Conservation (phyloP, 2,329 filamentous ascomycete species). For the Fusarium phyllophilum region DNA sequence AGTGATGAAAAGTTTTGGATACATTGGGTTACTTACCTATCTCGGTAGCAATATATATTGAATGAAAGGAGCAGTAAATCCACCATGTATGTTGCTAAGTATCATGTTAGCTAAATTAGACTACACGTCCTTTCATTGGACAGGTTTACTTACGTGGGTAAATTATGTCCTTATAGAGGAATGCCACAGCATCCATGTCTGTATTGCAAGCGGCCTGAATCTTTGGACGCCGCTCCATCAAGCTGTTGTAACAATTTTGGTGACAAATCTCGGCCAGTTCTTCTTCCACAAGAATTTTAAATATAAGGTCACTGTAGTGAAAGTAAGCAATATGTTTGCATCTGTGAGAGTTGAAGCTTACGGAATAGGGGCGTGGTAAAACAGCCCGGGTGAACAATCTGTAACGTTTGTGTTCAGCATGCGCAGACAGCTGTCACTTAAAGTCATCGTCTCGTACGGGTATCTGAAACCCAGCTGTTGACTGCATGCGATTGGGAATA, state of each 20-base stretch:
- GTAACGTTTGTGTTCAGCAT: neutral
- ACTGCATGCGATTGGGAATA: neutral
- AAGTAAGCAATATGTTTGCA: neutral
- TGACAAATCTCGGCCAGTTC: neutral
- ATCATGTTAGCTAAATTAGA: no score
- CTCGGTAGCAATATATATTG: neutral
- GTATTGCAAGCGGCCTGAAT: neutral
- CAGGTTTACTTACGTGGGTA: neutral
- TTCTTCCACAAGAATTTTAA: neutral
- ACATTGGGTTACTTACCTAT: neutral
- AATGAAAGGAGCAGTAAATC: neutral
- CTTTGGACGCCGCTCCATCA: neutral
- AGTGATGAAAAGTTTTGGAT: neutral
- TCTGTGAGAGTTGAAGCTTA: neutral
- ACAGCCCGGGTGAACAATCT: neutral
- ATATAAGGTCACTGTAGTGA: neutral
- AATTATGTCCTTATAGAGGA: neutral
- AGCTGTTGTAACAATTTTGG: neutral
- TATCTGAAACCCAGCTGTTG: neutral
- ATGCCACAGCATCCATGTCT: neutral
- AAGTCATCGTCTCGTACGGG: neutral
- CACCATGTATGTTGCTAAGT: neutral
- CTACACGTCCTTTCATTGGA: no score
- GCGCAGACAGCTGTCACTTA: neutral
- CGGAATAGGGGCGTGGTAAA: neutral